Evolutionary conservation across 2,329 filamentous ascomycete genomes (phyloP).

Genomic region (Cryphonectria parasitica): DNA sequence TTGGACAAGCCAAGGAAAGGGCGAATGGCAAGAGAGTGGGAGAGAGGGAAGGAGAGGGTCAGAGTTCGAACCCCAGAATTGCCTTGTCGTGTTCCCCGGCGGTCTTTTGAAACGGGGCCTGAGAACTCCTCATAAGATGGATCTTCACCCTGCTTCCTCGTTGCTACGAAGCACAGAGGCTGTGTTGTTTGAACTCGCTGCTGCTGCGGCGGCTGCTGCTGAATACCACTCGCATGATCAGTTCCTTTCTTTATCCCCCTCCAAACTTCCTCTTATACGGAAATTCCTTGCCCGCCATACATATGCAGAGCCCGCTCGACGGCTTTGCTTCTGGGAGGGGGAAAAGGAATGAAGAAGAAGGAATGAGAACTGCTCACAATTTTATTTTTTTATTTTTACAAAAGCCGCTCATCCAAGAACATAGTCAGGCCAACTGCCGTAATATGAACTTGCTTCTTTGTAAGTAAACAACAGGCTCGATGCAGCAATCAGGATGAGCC

Average conservation of each 20-base stretch:
- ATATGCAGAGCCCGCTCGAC: background rate
- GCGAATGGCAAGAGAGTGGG: conserved; percentile 8
- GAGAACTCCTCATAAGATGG: conserved; percentile 22
- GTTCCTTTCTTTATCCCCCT: conserved; percentile 18
- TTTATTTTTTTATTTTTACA: too few relatives aligned
- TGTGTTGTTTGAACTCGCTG: conserved; percentile 26
- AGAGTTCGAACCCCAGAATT: conserved; percentile 13
- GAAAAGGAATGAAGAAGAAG: background rate
- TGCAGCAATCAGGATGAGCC: conserved; percentile 20
- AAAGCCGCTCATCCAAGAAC: conserved; percentile 8
- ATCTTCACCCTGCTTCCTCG: conserved; percentile 22
- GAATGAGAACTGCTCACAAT: conserved; percentile 24
- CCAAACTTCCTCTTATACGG: conserved; percentile 20
- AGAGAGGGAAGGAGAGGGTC: background rate
- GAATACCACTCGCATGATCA: conserved; percentile 24
- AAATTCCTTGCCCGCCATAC: conserved; percentile 10
- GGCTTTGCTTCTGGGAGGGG: conserved; percentile 1
- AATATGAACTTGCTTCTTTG: conserved; percentile 6
- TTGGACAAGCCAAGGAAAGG: conserved; percentile 15
- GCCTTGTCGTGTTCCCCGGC: conserved; percentile 19
- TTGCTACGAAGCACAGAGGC: conserved; percentile 22
- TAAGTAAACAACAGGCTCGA: conserved; percentile 19
- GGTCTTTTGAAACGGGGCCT: conserved; percentile 26
- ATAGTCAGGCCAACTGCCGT: conserved; percentile 21
- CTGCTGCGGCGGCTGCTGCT: conserved; percentile 22